Percentiles rank a stretch among this genome's conserved stretches.
phyloP scores from a whole-genome alignment of 331 rosid species.

The Pyrus hybrid region DNA sequence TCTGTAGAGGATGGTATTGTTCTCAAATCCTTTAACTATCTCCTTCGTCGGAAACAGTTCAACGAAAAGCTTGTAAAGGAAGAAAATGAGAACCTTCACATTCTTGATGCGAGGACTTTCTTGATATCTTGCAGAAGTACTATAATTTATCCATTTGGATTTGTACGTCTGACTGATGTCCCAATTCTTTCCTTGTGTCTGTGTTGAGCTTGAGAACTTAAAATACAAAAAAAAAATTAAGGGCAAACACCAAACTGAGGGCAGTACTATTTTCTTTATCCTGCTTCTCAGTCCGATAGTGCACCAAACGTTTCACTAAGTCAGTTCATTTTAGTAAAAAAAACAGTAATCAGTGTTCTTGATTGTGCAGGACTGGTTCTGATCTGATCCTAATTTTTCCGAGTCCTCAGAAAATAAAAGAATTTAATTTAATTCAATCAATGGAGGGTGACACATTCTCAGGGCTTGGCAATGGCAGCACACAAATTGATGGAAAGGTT shows the following conservation, averaged over 20 bases:
- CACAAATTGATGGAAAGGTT: constrained; percentile 60
- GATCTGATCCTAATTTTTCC: constrained; percentile 24
- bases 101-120: constrained; percentile 68
- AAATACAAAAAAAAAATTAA: too few relatives aligned
- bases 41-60: constrained; percentile 92
- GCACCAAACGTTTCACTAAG: too few relatives aligned
- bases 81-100: constrained; percentile 94
- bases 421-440: neutral
- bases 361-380: constrained; percentile 41
- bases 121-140: constrained; percentile 1
- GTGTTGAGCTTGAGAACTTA: constrained; percentile 22
- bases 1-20: constrained; percentile 98
- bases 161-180: constrained; percentile 18
- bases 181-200: constrained; percentile 10
- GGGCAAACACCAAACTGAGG: too few relatives aligned
- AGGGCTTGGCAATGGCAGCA: constrained; percentile 46
- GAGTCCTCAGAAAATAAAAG: constrained; percentile 3
- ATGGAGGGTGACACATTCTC: constrained; percentile 93
- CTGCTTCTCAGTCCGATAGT: too few relatives aligned
- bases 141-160: neutral
- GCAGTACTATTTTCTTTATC: too few relatives aligned
- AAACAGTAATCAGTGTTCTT: constrained; percentile 6
- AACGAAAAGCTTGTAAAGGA: constrained; percentile 99
- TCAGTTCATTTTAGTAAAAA: too few relatives aligned
- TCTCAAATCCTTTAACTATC: constrained; percentile 88